Evolutionary conservation across 2,329 filamentous ascomycete genomes (phyloP).

Genomic region (Verticillium dahliae): DNA sequence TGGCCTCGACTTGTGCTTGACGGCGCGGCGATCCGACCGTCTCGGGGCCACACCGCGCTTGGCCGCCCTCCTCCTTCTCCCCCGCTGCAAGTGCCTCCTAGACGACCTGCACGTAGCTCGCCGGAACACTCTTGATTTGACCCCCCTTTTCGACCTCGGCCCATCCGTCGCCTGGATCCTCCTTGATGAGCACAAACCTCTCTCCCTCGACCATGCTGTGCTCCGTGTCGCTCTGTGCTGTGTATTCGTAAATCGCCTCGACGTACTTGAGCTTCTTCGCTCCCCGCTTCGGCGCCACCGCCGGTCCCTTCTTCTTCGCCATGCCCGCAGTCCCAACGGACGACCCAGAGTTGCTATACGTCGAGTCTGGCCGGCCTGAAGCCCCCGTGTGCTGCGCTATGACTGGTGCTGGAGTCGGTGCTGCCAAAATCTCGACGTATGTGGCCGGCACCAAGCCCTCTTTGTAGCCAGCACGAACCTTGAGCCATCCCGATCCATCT

Average conservation of each 20-base stretch:
- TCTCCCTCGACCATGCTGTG: constrained; percentile 90
- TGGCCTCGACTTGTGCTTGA: background rate
- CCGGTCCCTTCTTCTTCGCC: constrained; percentile 80
- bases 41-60: background rate
- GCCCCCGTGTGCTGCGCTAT: constrained; percentile 37
- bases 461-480: constrained; percentile 66
- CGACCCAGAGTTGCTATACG: constrained; percentile 70
- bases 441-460: constrained; percentile 83
- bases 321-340: constrained; percentile 45
- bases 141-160: constrained; percentile 92
- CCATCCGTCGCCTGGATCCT: constrained; percentile 91
- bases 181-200: constrained; percentile 80
- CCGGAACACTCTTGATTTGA: constrained; percentile 80
- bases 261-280: constrained; percentile 94
- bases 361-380: constrained; percentile 60
- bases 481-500: constrained; percentile 93
- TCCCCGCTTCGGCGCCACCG: constrained; percentile 81
- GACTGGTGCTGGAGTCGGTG: constrained; percentile 28
- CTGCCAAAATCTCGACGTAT: constrained; percentile 66
- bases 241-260: constrained; percentile 87
- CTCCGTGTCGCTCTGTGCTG: constrained; percentile 77
- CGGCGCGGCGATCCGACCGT: background rate
- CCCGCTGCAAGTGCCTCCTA: constrained; percentile 25
- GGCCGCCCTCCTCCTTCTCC: background rate
- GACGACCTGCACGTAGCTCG: constrained; percentile 81